Conservation (phyloP, 2,329 filamentous ascomycete genomes). For the Aspergillus sp. region DNA sequence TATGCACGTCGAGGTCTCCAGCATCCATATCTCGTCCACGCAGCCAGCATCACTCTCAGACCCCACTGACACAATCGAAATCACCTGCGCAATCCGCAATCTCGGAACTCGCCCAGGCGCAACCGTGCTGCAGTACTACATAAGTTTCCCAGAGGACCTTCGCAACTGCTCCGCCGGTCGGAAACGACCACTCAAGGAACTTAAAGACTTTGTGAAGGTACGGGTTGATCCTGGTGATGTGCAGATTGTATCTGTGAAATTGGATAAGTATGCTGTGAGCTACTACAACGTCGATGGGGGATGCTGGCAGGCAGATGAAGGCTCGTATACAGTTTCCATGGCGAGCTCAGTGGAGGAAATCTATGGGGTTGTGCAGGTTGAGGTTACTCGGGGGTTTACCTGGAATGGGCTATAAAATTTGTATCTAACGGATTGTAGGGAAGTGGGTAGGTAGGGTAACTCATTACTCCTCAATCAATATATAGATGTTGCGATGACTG, state of each 20-base stretch:
- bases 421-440: too few species aligned
- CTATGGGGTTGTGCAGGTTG: background rate
- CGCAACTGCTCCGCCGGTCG: background rate
- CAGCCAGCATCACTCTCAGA: background rate
- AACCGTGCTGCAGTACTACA: slow-evolving; percentile 1
- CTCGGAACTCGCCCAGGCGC: background rate
- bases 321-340: background rate
- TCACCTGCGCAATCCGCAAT: background rate
- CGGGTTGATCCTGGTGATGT: background rate
- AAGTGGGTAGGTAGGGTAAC: too few species aligned
- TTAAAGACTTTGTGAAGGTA: background rate
- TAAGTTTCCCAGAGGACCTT: background rate
- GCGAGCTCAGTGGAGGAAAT: background rate
- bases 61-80: background rate
- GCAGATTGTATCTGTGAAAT: background rate
- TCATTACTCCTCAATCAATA: too few species aligned
- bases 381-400: background rate
- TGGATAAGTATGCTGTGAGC: slow-evolving; percentile 1
- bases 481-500: too few species aligned
- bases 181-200: background rate
- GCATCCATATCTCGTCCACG: background rate
- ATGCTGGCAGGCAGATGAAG: slow-evolving; percentile 1
- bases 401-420: background rate
- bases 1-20: background rate
- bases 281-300: background rate